A percentile compares a stretch with the other conserved stretches of the same genome.
These are phyloP conservation scores for Colletotrichum sp. DNA, from an alignment of 2,329 filamentous ascomycete species.

Conservation along the genomic window DNA sequence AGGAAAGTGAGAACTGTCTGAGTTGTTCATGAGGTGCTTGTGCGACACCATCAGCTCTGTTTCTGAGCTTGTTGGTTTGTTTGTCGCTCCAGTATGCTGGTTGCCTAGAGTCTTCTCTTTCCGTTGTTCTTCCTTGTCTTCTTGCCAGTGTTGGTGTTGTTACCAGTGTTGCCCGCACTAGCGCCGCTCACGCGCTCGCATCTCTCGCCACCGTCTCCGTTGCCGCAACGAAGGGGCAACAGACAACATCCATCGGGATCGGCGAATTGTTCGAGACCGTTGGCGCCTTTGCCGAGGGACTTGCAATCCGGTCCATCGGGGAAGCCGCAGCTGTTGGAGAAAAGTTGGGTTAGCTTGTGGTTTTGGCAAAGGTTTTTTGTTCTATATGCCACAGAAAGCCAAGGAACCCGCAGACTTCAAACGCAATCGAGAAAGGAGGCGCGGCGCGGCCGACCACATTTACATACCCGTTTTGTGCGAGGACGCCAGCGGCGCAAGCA, in stretches of 20 bases:
- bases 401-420: background rate
- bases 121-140: background rate
- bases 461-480: background rate
- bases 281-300: background rate
- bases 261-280: slow-evolving; percentile 2
- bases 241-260: background rate
- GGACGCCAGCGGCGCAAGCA: background rate
- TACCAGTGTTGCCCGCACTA: background rate
- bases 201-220: background rate
- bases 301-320: background rate
- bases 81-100: too few relatives aligned
- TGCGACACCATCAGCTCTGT: background rate
- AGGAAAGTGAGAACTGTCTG: background rate
- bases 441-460: background rate
- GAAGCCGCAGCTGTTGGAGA: background rate
- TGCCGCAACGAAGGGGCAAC: background rate
- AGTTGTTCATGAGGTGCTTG: background rate
- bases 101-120: background rate
- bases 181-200: slow-evolving; percentile 5
- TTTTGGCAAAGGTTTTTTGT: too few relatives aligned
- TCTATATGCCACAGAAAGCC: background rate
- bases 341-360: rapidly evolving
- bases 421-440: background rate
- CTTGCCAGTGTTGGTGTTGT: background rate
- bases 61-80: background rate